Evolutionary conservation across 441 rosid species (phyloP).

Genomic region (Erodium texanum): DNA sequence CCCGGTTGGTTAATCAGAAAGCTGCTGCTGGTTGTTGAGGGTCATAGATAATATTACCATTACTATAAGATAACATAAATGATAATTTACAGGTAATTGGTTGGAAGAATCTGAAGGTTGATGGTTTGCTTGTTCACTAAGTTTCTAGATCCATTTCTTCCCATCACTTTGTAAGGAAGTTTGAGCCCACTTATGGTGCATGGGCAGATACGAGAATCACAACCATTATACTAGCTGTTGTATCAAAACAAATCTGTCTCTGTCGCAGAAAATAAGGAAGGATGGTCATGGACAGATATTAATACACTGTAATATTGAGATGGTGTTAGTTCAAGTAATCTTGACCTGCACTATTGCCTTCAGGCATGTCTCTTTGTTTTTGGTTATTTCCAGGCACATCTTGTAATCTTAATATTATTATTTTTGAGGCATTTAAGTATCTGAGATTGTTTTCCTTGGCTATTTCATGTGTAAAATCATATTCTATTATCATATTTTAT

Average conservation of each 20-base stretch:
- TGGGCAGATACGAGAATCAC: not conserved
- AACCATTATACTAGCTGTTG: not conserved
- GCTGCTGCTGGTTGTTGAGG: not conserved
- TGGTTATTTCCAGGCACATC: not conserved
- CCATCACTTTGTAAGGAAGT: not conserved
- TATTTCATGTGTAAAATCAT: too few relatives aligned
- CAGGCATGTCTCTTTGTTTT: not conserved
- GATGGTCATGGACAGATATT: not conserved
- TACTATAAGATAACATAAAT: not conserved
- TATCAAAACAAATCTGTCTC: not conserved
- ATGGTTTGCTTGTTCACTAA: not conserved
- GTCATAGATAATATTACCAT: not conserved
- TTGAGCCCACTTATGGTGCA: not conserved
- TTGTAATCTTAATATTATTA: not conserved
- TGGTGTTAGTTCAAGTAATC: not conserved
- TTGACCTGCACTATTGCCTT: not conserved
- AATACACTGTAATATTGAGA: not conserved
- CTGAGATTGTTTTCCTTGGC: not conserved
- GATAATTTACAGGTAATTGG: not conserved
- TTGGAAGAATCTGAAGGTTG: not conserved
- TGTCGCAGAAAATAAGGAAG: not conserved
- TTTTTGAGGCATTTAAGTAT: not conserved
- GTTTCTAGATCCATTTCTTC: not conserved
- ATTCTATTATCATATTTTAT: too few relatives aligned
- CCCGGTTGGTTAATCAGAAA: not conserved